A percentile compares a stretch with the other conserved stretches of the same genome.
phyloP scores from a whole-genome alignment of 768 basidiomycete species.

The Leccinum subgranulosum region DNA sequence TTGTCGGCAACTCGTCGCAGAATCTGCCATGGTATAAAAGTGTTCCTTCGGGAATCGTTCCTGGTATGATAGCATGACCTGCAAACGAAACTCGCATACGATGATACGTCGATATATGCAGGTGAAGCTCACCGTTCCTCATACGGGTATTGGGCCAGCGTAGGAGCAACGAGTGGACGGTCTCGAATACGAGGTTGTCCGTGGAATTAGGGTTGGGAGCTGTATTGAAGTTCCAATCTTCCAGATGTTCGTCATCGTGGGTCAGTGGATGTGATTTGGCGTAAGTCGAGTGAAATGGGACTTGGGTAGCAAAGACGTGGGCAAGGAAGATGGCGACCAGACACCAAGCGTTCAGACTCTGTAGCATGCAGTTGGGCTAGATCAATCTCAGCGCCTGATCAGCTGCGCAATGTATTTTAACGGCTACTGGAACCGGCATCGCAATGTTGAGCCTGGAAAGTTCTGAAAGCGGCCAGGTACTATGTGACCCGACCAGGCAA shows the following conservation, averaged over 20 bases:
- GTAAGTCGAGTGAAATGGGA: neutral
- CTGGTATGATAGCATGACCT: conserved; percentile 26
- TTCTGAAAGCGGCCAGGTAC: neutral
- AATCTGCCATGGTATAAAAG: conserved; percentile 31
- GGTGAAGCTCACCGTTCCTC: conserved; percentile 31
- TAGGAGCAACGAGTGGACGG: conserved; percentile 29
- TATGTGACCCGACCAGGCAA: neutral
- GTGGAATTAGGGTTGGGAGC: conserved; percentile 17
- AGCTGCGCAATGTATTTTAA: neutral
- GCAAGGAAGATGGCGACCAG: neutral
- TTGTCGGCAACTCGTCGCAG: conserved; percentile 16
- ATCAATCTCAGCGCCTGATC: neutral
- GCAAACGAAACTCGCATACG: neutral
- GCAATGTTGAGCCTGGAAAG: neutral
- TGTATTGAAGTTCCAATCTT: neutral
- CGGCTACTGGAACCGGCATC: neutral
- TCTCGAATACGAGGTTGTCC: conserved; percentile 24
- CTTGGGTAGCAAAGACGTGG: neutral
- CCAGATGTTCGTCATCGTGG: neutral
- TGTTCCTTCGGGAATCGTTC: conserved; percentile 31
- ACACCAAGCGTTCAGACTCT: neutral
- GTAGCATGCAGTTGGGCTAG: neutral
- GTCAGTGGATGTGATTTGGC: neutral
- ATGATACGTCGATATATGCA: neutral
- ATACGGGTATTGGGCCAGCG: conserved; percentile 44